A percentile compares a stretch with the other conserved stretches of the same genome.
These are phyloP conservation scores for Sapria himalayana DNA, from an alignment of 345 rosid species.

Conservation along the genomic window DNA sequence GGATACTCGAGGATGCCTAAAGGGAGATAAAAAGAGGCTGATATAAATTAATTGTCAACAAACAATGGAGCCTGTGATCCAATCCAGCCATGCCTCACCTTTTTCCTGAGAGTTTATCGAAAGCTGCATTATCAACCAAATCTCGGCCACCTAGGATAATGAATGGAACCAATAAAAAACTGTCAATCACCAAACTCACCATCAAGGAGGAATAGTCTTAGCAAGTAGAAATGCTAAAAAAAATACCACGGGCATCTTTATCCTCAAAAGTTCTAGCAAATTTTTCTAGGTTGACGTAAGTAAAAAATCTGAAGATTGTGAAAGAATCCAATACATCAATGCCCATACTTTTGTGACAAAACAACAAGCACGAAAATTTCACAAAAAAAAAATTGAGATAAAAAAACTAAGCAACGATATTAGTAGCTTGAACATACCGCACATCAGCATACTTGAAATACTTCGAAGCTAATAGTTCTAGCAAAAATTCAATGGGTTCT, in stretches of 20 bases:
- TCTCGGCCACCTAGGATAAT: conserved; percentile 12
- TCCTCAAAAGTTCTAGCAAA: conserved; percentile 29
- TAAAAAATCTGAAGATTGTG: conserved; percentile 35
- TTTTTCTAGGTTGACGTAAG: conserved; percentile 58
- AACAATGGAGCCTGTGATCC: too few relatives aligned
- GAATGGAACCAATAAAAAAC: neutral
- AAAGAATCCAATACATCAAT: conserved; percentile 1
- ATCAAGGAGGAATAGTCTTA: too few relatives aligned
- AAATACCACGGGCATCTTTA: conserved; percentile 20
- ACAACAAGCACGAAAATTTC: neutral
- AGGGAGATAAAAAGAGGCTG: neutral
- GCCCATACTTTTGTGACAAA: neutral
- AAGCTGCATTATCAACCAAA: conserved; percentile 2
- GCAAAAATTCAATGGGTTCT: conserved; percentile 15
- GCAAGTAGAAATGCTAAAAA: neutral
- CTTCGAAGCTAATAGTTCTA: conserved; percentile 41
- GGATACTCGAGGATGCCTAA: neutral
- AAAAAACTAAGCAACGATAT: neutral
- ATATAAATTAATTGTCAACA: neutral
- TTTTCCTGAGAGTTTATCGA: conserved; percentile 14
- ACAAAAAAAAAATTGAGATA: neutral
- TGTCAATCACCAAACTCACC: neutral
- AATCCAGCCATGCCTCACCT: too few relatives aligned
- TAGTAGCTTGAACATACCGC: conserved; percentile 21
- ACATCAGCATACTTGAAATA: conserved; percentile 62